A percentile compares a stretch with the other conserved stretches of the same genome.
Conservation (phyloP, 1,139 yeast species). For the Geotrichum citri-aurantii region DNA sequence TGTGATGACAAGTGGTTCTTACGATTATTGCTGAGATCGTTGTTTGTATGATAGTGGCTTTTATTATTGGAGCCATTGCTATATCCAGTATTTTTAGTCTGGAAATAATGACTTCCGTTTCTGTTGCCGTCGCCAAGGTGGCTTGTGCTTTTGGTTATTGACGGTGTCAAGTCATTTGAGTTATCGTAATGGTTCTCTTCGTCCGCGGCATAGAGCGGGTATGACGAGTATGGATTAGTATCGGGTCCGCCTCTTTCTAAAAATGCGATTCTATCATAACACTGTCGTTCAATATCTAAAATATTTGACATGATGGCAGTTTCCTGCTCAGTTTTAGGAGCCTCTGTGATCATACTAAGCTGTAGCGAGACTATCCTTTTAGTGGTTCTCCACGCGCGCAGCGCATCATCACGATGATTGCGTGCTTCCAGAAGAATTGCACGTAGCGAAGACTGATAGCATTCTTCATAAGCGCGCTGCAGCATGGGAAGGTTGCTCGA, state of each 20-base stretch:
- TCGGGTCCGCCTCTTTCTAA: conserved; percentile 21
- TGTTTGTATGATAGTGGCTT: neutral
- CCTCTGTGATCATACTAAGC: conserved; percentile 30
- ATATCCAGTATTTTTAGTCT: neutral
- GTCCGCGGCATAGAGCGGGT: conserved; percentile 2
- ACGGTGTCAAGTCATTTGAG: neutral
- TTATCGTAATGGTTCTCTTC: neutral
- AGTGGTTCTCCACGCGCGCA: conserved; percentile 33
- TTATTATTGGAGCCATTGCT: neutral
- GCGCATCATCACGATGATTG: conserved; percentile 31
- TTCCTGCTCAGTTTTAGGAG: conserved; percentile 31
- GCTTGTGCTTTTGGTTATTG: neutral
- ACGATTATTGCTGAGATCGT: neutral
- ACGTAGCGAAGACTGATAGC: conserved; percentile 36
- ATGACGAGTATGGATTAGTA: conserved; percentile 16
- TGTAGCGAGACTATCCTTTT: conserved; percentile 29
- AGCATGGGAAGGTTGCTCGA: conserved; percentile 19
- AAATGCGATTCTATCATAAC: conserved; percentile 34
- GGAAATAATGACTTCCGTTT: neutral
- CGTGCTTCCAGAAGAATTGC: conserved; percentile 35
- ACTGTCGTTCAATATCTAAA: conserved; percentile 36
- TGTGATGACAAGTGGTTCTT: neutral
- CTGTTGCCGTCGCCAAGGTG: neutral
- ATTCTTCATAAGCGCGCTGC: conserved; percentile 36
- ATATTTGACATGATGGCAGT: conserved; percentile 33